Evolutionary conservation across 106 monocot species (phyloP), one percentile per base, ranked within the genome.

Genomic region (Allium cepa): DNA sequence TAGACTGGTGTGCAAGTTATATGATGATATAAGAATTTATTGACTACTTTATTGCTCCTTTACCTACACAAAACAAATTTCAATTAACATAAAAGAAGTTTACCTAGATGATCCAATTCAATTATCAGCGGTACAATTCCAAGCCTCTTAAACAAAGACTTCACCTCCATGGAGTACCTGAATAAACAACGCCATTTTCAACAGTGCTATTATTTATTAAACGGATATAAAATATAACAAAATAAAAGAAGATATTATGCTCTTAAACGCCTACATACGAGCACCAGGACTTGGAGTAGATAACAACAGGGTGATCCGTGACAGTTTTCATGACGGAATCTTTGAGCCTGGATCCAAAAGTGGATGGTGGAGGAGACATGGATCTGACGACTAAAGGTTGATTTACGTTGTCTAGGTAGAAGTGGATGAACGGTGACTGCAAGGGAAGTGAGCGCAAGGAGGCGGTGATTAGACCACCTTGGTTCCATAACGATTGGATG

Each of bases 201-300:
- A 60, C 59, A 4, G n/a, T 7, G 27, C 52, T 47, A 58, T 27
- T n/a, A 16, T 18, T 47, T 4, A 22, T n/a, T 49, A n/a, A 4
- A 26, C 9, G 8, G 18, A 60, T 60, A 59, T 62, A 12, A 45
- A 28, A 45, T 17, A 64, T 10, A 64, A 64, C 14, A 7, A 5
- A 64, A 50, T 10, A 16, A 66, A 66, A 16, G 3, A 5, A 22
- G 50, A n/a, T n/a, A n/a, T n/a, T n/a, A n/a, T n/a, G n/a, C n/a
- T n/a, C n/a, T n/a, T n/a, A n/a, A n/a, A n/a, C n/a, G n/a, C n/a
- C n/a, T n/a, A 85, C 99, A 85, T 68, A 99, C 99, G 93, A 93
- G 81, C 99, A 99, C 99, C 99, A 87, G 46, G 90, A 85, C 79
- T 99, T 99, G 69, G 99, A 99, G 76, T 99, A 99, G 60, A 99